phyloP scores from a whole-genome alignment of 345 rosid genomes.

The Eucalyptus tenuipes region DNA sequence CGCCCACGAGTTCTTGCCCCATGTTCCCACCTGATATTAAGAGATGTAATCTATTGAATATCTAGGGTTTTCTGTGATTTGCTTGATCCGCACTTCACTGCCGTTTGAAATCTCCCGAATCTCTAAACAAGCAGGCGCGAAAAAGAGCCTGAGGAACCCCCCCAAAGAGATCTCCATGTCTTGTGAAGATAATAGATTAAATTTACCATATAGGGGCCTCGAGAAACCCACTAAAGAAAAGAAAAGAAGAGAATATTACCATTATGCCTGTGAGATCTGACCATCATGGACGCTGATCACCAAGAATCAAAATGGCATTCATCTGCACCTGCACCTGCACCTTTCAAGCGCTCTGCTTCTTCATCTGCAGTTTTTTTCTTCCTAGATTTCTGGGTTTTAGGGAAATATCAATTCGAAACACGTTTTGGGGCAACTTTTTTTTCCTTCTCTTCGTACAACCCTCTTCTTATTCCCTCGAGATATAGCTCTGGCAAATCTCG shows the following conservation, averaged over 20 bases:
- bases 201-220: not conserved
- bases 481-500: not conserved
- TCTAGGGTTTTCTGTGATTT: not conserved
- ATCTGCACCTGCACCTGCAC: constrained; percentile 44
- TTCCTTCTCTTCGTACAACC: not conserved
- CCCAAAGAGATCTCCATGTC: not conserved
- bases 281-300: not conserved
- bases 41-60: not conserved
- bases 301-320: constrained; percentile 28
- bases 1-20: not conserved
- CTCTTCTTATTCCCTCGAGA: not conserved
- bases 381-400: not conserved
- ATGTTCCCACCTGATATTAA: not conserved
- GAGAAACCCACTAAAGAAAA: not conserved
- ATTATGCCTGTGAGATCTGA: not conserved
- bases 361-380: not conserved
- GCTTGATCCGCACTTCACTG: not conserved
- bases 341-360: not conserved
- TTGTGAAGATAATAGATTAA: not conserved
- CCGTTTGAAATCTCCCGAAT: not conserved
- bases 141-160: not conserved
- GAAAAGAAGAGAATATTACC: not conserved
- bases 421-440: not conserved
- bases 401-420: not conserved
- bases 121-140: not conserved